Percentiles rank a stretch among this genome's conserved stretches.
These are phyloP conservation scores for Trichosporon sp. DNA, from an alignment of 1,284 basidiomycete genomes.

Conservation along the genomic window DNA sequence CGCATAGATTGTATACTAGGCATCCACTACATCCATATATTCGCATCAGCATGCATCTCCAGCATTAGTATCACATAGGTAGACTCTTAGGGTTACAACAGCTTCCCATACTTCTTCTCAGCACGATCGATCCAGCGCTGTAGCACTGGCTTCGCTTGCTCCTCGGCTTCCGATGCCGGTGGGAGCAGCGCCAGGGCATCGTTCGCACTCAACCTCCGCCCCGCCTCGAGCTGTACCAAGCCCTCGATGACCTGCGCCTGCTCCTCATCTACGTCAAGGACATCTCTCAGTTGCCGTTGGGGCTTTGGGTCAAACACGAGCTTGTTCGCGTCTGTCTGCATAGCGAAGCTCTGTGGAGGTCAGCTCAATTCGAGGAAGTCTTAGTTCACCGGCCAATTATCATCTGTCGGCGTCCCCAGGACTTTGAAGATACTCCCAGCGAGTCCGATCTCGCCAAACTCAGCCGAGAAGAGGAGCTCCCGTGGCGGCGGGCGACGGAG, in stretches of 20 bases:
- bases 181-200: slow-evolving; percentile 2
- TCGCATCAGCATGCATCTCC: slow-evolving; percentile 13
- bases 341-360: slow-evolving; percentile 37
- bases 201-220: not conserved
- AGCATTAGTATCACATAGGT: slow-evolving; percentile 4
- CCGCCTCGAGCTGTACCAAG: slow-evolving; percentile 28
- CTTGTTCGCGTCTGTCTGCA: slow-evolving; percentile 45
- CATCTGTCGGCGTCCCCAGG: slow-evolving; percentile 40
- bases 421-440: slow-evolving; percentile 49
- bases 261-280: not conserved
- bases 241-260: slow-evolving; percentile 22
- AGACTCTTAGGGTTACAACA: not conserved
- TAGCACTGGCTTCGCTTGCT: not conserved
- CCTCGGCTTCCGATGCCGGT: not conserved
- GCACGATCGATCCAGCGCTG: not conserved
- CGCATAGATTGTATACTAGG: slow-evolving; percentile 14
- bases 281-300: slow-evolving; percentile 22
- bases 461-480: slow-evolving; percentile 38
- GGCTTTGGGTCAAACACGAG: slow-evolving; percentile 39
- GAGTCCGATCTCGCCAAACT: slow-evolving; percentile 49
- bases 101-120: not conserved
- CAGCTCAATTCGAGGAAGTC: not conserved
- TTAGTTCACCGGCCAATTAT: slow-evolving; percentile 48
- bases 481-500: slow-evolving; percentile 18
- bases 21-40: slow-evolving; percentile 7